These are phyloP conservation scores for Aquilaria yunnanensis DNA, from an alignment of 345 rosid genomes.

Conservation along the genomic window DNA sequence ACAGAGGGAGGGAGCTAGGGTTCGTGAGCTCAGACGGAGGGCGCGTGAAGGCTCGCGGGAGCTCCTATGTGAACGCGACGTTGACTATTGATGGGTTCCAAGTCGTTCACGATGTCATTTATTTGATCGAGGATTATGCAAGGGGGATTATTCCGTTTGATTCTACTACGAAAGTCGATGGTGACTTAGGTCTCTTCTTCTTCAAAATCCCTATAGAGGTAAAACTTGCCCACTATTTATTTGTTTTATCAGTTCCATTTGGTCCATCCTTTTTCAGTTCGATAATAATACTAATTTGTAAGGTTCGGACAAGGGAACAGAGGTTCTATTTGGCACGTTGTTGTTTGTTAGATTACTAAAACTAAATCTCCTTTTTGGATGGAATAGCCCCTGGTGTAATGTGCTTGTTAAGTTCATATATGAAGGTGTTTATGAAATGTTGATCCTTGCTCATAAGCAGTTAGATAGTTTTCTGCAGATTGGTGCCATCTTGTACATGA, in stretches of 20 bases:
- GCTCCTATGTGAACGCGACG: conserved; percentile 60
- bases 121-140: conserved; percentile 66
- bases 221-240: neutral
- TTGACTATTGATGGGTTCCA: conserved; percentile 73
- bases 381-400: too few relatives aligned
- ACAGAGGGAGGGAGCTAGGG: conserved; percentile 76
- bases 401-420: too few relatives aligned
- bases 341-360: too few relatives aligned
- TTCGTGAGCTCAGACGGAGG: conserved; percentile 52
- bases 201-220: conserved; percentile 67
- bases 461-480: too few relatives aligned
- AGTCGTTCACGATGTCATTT: conserved; percentile 63
- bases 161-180: conserved; percentile 45
- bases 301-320: too few relatives aligned
- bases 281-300: too few relatives aligned
- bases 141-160: conserved; percentile 69
- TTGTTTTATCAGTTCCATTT: neutral
- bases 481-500: too few relatives aligned
- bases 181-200: conserved; percentile 54
- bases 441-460: too few relatives aligned
- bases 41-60: conserved; percentile 48
- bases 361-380: too few relatives aligned
- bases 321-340: too few relatives aligned
- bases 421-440: too few relatives aligned
- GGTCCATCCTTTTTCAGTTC: too few relatives aligned